These are phyloP conservation scores for Hansenula sp. DNA, from an alignment of 1,139 yeast species.

Conservation along the genomic window DNA sequence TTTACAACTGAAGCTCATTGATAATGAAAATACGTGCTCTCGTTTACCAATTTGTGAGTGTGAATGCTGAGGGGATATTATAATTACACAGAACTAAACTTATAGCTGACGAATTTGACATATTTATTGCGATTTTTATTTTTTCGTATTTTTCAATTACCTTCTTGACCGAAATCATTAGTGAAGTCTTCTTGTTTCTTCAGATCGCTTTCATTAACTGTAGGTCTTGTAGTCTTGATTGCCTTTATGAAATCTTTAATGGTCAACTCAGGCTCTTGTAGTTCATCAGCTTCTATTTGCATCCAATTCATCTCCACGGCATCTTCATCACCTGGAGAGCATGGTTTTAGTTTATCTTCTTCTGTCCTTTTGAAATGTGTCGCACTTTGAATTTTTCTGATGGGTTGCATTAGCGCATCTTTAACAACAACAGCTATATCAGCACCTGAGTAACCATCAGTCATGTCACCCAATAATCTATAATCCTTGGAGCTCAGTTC, in stretches of 20 bases:
- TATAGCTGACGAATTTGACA: not conserved
- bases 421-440: slow-evolving; percentile 96
- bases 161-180: slow-evolving; percentile 94
- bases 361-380: slow-evolving; percentile 77
- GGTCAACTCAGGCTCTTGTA: slow-evolving; percentile 84
- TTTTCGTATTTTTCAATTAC: slow-evolving; percentile 43
- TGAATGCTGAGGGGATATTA: no score
- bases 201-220: slow-evolving; percentile 84
- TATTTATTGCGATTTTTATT: not conserved
- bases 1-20: slow-evolving; percentile 33
- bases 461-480: slow-evolving; percentile 81
- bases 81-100: no score
- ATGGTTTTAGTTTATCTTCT: slow-evolving; percentile 66
- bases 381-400: slow-evolving; percentile 91
- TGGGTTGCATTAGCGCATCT: slow-evolving; percentile 98
- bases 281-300: slow-evolving; percentile 84
- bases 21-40: not conserved
- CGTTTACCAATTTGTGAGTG: no score
- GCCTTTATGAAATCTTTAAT: slow-evolving; percentile 93
- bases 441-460: slow-evolving; percentile 97
- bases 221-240: slow-evolving; percentile 87
- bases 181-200: slow-evolving; percentile 85
- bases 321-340: slow-evolving; percentile 91
- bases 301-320: slow-evolving; percentile 93
- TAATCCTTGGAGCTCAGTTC: slow-evolving; percentile 70